Base-by-base conservation (phyloP, 176 grass and related monocot species). In the Triticum timopheevii region DNA sequence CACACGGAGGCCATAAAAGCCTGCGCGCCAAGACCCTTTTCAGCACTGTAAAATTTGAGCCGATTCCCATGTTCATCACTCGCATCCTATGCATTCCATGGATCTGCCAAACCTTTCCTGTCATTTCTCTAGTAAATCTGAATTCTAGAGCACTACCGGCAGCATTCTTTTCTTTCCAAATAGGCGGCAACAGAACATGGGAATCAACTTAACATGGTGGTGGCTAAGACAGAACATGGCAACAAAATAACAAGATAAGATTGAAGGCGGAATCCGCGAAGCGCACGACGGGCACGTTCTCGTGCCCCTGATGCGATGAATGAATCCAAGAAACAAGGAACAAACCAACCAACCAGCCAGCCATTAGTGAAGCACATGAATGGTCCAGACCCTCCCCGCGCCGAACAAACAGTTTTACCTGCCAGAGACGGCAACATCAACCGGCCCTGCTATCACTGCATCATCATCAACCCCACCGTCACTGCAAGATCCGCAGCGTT, bases 301-400 rank as follows among this genome's bases (percentile, higher is more conserved):
- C 78, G 8, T 71, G 71, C 45, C 39, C 16, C 65, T 62, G 61
- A 39, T 25, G 52, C 17, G 36, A 49, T 24, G 36, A 7, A 22
- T 22, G 16, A 76, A 79, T 72, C 81, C 81, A 84, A 81, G 13
- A 77, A 71, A 76, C 65, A 50, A 38, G 35, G 68, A 81, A 35
- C 68, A 68, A 47, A 83, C 22, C 30, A 47, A 83, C 22, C 30
- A 47, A 17, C 7, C 30, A 12, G n/a, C 16, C 62, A 16, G 13
- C 28, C 72, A 75, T 75, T 75, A 72, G 69, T 63, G 36, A 86
- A 38, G 61, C 49, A 50, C 88, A 84, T 75, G 75, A 73, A 52
- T 31, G 75, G 70, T 39, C n/a, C 44, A 49, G 45, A 49, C 49
- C 15, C 15, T 50, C 73, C 25, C 25, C 27, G 78, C 61, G 78